Conservation (phyloP, 2,329 filamentous ascomycete species). For the Simplicillium aogashimaense region DNA sequence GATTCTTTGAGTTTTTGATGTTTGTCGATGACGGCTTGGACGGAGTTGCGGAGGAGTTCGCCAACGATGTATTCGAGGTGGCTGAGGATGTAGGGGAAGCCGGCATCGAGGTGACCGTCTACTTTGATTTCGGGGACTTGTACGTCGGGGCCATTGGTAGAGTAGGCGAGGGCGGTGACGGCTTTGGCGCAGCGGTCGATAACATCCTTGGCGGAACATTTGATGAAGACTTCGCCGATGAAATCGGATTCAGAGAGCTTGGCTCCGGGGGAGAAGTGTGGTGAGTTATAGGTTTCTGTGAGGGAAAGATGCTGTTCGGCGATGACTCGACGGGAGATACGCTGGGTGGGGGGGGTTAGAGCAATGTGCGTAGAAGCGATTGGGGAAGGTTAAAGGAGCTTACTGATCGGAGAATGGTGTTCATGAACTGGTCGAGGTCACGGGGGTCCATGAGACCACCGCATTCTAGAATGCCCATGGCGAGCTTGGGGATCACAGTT, state of each 20-base stretch:
- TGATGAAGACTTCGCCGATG: conserved; percentile 90
- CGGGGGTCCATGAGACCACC: conserved; percentile 70
- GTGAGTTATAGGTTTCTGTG: conserved; percentile 85
- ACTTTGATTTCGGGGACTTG: conserved; percentile 73
- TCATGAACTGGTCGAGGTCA: conserved; percentile 90
- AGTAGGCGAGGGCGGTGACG: conserved; percentile 62
- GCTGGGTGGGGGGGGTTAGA: conserved; percentile 34
- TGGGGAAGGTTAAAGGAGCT: conserved; percentile 15
- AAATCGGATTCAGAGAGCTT: conserved; percentile 69
- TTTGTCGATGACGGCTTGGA: conserved; percentile 82
- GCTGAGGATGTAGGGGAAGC: conserved; percentile 91
- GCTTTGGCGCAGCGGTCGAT: conserved; percentile 73
- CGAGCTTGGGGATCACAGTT: conserved; percentile 85
- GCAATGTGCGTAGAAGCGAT: background rate
- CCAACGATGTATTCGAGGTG: conserved; percentile 97
- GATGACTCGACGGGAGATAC: conserved; percentile 92
- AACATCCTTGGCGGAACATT: conserved; percentile 83
- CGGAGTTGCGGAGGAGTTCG: conserved; percentile 87
- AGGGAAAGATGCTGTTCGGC: conserved; percentile 94
- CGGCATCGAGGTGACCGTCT: conserved; percentile 77
- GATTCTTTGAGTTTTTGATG: conserved; percentile 33
- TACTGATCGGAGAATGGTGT: conserved; percentile 81
- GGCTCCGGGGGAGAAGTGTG: conserved; percentile 78
- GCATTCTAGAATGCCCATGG: conserved; percentile 90
- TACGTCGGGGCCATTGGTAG: conserved; percentile 62